A percentile compares a stretch with the other conserved stretches of the same genome.
Evolutionary conservation across 192 early-diverging fungal genomes (phyloP).

Genomic region (Coemansia sp.): DNA sequence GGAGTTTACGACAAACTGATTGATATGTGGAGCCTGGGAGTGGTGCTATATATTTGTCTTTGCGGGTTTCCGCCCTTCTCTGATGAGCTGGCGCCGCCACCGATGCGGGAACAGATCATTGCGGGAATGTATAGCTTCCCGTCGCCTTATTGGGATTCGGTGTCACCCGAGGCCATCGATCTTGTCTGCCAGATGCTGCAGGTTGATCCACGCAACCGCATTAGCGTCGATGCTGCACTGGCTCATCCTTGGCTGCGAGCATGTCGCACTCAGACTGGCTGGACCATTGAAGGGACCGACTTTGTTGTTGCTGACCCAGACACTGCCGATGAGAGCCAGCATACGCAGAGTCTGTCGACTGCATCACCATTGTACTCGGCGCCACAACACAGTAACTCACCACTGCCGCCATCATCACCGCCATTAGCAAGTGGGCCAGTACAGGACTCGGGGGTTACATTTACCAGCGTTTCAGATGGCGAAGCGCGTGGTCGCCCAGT

Average conservation of each 20-base stretch:
- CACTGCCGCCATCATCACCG: slow-evolving; percentile 25
- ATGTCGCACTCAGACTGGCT: slow-evolving; percentile 19
- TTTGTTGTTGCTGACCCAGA: slow-evolving; percentile 47
- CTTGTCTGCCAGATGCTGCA: slow-evolving; percentile 54
- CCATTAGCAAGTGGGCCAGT: slow-evolving; percentile 1
- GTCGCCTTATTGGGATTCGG: slow-evolving; percentile 74
- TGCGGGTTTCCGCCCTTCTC: slow-evolving; percentile 88
- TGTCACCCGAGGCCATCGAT: slow-evolving; percentile 62
- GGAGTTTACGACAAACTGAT: slow-evolving; percentile 73
- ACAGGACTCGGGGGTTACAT: slow-evolving; percentile 10
- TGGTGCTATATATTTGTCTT: slow-evolving; percentile 90
- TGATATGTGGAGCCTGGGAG: slow-evolving; percentile 94
- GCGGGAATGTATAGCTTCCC: slow-evolving; percentile 74
- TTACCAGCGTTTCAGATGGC: slow-evolving; percentile 26
- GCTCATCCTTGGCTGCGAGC: slow-evolving; percentile 58
- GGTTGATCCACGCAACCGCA: slow-evolving; percentile 48
- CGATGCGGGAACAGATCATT: slow-evolving; percentile 66
- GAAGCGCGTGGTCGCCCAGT: slow-evolving; percentile 8
- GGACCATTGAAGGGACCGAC: slow-evolving; percentile 29
- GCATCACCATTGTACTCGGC: slow-evolving; percentile 2
- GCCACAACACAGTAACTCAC: slow-evolving; percentile 31
- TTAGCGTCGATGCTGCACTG: slow-evolving; percentile 56
- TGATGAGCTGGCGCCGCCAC: slow-evolving; percentile 59
- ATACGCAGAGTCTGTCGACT: slow-evolving; percentile 42
- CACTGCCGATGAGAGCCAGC: slow-evolving; percentile 41